Evolutionary conservation across 2,329 filamentous ascomycete genomes (phyloP).

Genomic region (Scytalidium lignicola): DNA sequence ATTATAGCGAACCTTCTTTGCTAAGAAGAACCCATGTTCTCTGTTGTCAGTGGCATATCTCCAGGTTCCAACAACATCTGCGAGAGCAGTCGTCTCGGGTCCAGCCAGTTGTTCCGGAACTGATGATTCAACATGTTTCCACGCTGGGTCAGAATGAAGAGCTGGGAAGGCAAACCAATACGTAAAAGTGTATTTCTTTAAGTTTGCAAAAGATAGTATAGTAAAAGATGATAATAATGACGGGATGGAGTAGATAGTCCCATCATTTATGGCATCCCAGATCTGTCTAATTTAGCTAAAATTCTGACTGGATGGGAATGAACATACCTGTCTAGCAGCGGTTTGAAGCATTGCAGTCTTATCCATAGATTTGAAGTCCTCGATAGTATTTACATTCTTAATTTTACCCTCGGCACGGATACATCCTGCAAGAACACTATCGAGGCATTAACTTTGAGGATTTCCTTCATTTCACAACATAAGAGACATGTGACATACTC

Average conservation of each 20-base stretch:
- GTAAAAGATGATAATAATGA: conserved; percentile 86
- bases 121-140: conserved; percentile 56
- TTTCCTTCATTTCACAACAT: background rate
- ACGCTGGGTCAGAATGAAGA: conserved; percentile 80
- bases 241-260: conserved; percentile 90
- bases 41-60: conserved; percentile 73
- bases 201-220: conserved; percentile 85
- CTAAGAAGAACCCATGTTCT: conserved; percentile 95
- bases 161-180: conserved; percentile 98
- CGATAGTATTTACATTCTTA: conserved; percentile 92
- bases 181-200: conserved; percentile 97
- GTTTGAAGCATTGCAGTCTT: conserved; percentile 72
- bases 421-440: conserved; percentile 61
- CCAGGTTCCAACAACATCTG: conserved; percentile 84
- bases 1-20: conserved; percentile 59
- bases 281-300: conserved; percentile 53
- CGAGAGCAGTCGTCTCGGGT: conserved; percentile 71
- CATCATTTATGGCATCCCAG: conserved; percentile 96
- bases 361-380: conserved; percentile 83
- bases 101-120: conserved; percentile 50
- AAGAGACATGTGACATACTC: conserved; percentile 53
- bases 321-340: conserved; percentile 68
- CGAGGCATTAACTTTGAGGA: conserved; percentile 15
- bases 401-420: conserved; percentile 90
- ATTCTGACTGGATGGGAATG: conserved; percentile 9